These are phyloP conservation scores for Botryotinia calthae DNA, from an alignment of 2,329 filamentous ascomycete genomes.

Conservation along the genomic window DNA sequence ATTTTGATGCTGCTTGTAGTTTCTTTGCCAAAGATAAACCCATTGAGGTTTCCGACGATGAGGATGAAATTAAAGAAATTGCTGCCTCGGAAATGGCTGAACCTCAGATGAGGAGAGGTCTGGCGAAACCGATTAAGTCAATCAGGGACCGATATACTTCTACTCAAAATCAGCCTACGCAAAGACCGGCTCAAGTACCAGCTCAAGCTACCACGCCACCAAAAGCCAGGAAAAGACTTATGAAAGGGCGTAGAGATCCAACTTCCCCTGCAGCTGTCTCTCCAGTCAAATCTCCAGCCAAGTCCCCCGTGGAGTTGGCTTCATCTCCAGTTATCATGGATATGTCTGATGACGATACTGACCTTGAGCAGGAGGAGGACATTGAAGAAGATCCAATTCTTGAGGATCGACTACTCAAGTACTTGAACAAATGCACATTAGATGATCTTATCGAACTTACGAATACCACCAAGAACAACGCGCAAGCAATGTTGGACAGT, in stretches of 20 bases:
- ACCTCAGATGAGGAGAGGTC: conserved; percentile 51
- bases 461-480: conserved; percentile 66
- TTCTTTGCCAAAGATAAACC: conserved; percentile 39
- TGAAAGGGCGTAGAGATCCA: conserved; percentile 37
- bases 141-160: conserved; percentile 59
- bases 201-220: conserved; percentile 26
- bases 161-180: conserved; percentile 42
- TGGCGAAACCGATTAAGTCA: conserved; percentile 52
- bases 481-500: conserved; percentile 66
- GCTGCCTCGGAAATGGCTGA: conserved; percentile 39
- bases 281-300: conserved; percentile 26
- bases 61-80: conserved; percentile 33
- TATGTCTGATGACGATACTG: conserved; percentile 38
- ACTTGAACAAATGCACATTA: conserved; percentile 76
- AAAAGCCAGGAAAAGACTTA: conserved; percentile 38
- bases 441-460: conserved; percentile 81
- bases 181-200: conserved; percentile 25
- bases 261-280: conserved; percentile 30
- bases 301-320: conserved; percentile 26
- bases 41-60: conserved; percentile 38
- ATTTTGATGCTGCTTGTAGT: conserved; percentile 54
- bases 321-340: conserved; percentile 27
- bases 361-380: conserved; percentile 30
- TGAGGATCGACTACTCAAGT: conserved; percentile 64
- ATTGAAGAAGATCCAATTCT: conserved; percentile 45